Base-by-base conservation (phyloP, 2,329 filamentous ascomycete genomes). In the Penicillium hesseltinei region DNA sequence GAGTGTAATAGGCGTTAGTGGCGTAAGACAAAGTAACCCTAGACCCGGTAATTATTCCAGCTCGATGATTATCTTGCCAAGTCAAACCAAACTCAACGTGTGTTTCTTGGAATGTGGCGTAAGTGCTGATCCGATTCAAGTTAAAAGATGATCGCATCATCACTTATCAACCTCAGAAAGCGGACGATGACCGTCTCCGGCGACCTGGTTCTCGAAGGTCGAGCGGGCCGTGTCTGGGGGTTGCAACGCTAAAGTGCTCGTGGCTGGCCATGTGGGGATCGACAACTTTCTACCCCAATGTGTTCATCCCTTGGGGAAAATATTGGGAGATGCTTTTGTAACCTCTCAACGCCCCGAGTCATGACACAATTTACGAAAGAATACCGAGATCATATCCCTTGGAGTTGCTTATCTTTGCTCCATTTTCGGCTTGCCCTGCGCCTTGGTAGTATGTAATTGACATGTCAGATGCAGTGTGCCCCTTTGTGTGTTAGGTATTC, bases 221-320 rank as follows among this genome's bases (percentile, higher is more conserved):
- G 36, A 52, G 50, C 40, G 51, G 31, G 15, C 35, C 47, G 47
- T 33, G 17, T 51, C 45, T 35, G 33, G 49, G 23, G 31, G 51
- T 52, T 51, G n/a, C 40, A 51, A 23, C 45, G 25, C 46, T n/a
- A 51, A 45, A 33, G 19, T 9, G 15, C 58, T 50, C 58, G 56
- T 60, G 58, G 58, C 35, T 52, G 15, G 35, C 56, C 58, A 60
- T 58, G 58, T 60, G 58, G 58, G 56, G 58, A 58, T 60, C 58
- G 51, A 19, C 53, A 29, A 5, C 9, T 5, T 44, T 39, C 17
- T 44, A 9, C 11, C 39, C 47, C 15, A n/a, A 51, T 19, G n/a
- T 11, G 33, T 17, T 19, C 6, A 56, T 51, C 31, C 39, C 39
- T 51, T 50, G 38, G 15, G 17, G 25, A 17, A 21, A 27, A 35